These are phyloP conservation scores for Nakaseomyces uthaithaninus DNA, from an alignment of 1,139 yeast species.

Conservation along the genomic window DNA sequence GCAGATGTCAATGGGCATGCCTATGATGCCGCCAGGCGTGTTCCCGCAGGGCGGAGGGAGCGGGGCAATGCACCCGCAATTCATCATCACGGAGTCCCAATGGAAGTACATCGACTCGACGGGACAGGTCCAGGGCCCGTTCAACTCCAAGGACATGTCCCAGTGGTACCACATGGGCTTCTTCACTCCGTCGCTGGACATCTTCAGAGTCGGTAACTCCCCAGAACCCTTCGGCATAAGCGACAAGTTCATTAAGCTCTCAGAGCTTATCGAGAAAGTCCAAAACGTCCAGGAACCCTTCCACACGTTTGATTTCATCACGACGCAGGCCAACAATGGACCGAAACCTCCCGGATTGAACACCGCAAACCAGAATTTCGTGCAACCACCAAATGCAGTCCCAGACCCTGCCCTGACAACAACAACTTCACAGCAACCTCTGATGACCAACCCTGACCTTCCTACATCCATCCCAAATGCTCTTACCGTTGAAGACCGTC, in stretches of 20 bases:
- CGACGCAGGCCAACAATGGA: not conserved
- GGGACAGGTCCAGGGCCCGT: constrained; percentile 32
- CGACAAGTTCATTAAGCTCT: constrained; percentile 23
- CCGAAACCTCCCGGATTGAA: constrained; percentile 5
- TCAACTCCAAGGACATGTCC: constrained; percentile 27
- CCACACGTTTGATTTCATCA: constrained; percentile 19
- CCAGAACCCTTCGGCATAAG: constrained; percentile 27
- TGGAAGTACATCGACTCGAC: constrained; percentile 31
- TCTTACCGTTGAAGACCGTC: not conserved
- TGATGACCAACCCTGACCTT: not conserved
- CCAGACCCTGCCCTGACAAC: not conserved
- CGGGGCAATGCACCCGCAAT: constrained; percentile 10
- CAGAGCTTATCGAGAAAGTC: constrained; percentile 22
- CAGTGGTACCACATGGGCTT: constrained; percentile 29
- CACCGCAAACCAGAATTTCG: not conserved
- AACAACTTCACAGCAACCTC: constrained; percentile 1
- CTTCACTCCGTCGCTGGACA: constrained; percentile 26
- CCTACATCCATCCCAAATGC: constrained; percentile 4
- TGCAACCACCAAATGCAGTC: not conserved
- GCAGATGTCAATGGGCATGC: constrained; percentile 6
- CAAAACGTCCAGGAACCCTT: constrained; percentile 28
- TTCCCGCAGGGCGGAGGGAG: not conserved
- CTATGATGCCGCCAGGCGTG: constrained; percentile 11
- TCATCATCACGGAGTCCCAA: constrained; percentile 19
- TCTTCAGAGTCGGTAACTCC: constrained; percentile 20